Evolutionary conservation across 495 filamentous ascomycete genomes (phyloP), one percentile per base, ranked within the genome.

Genomic region (Penicillium odoratum): DNA sequence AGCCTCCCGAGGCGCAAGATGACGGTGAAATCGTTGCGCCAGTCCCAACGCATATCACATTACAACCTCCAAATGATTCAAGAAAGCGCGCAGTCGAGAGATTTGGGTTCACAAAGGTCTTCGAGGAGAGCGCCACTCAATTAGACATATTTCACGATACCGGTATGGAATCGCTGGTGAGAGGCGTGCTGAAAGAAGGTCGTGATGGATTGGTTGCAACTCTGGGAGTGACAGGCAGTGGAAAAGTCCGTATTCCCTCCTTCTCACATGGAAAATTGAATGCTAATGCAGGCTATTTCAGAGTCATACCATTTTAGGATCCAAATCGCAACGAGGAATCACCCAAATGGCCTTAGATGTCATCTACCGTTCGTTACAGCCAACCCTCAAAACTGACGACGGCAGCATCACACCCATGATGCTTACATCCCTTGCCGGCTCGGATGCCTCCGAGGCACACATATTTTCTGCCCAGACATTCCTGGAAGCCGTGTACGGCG

Each of bases 251-350:
- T 46, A 6, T 18, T 5, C 21, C 7, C 42, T 7, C 9, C 26
- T 13, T 30, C 3, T 13, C 6, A 31, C 33, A 30, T 15, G 46
- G 6, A 0, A 7, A 51, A 47, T 21, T 16, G 49, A 9, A 47
- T 25, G 52, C 64, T 69, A 46, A 66, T 60, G 38, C 38, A 5
- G 5, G 5, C 15, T 48, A n/a, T 5, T 51, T 28, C 63, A 98
- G 93, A 93, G 89, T 61, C 92, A 98, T 69, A 98, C 94, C n/a
- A 96, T 98, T 62, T 83, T 98, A 10, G 94, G 94, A 51, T 93
- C 90, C 16, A 88, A 86, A 60, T 83, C 83, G 13, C 88, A 97
- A 70, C 87, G 92, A 50, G 94, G 94, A 57, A 75, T 98, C 50
- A 96, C 89, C 4, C 94, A 98, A 68, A 87, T 98, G 67, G 83